Evolutionary conservation across 768 basidiomycete genomes (phyloP).

Genomic region (Russula emetica): DNA sequence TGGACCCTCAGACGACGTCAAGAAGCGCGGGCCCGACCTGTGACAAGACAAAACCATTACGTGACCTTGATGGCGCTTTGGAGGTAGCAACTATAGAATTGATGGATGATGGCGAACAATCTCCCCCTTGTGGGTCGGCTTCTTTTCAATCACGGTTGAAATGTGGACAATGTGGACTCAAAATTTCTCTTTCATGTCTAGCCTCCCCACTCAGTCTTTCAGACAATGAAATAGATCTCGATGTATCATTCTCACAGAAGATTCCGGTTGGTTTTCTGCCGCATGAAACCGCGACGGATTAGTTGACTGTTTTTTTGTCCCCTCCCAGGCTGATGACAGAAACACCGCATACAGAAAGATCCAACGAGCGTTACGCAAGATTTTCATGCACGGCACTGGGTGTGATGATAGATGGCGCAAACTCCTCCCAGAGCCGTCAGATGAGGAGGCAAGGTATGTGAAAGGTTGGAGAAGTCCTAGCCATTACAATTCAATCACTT

Average conservation of each 20-base stretch:
- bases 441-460: conserved; percentile 28
- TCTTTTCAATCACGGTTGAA: conserved; percentile 17
- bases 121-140: conserved; percentile 32
- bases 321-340: conserved; percentile 18
- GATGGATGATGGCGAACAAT: conserved; percentile 25
- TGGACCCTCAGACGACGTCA: background rate
- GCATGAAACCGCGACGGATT: background rate
- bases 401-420: conserved; percentile 34
- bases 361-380: conserved; percentile 38
- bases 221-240: conserved; percentile 38
- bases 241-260: conserved; percentile 41
- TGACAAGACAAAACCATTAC: background rate
- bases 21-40: background rate
- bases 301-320: background rate
- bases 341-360: conserved; percentile 38
- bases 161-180: background rate
- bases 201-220: conserved; percentile 29
- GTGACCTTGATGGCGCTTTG: background rate
- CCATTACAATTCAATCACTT: background rate
- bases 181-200: background rate
- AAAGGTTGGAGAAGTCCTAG: background rate
- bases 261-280: conserved; percentile 36
- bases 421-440: conserved; percentile 29
- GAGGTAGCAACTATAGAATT: conserved; percentile 12
- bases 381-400: conserved; percentile 34